Conservation (phyloP, 1,139 yeast genomes). For the Scheffersomyces insectosa region DNA sequence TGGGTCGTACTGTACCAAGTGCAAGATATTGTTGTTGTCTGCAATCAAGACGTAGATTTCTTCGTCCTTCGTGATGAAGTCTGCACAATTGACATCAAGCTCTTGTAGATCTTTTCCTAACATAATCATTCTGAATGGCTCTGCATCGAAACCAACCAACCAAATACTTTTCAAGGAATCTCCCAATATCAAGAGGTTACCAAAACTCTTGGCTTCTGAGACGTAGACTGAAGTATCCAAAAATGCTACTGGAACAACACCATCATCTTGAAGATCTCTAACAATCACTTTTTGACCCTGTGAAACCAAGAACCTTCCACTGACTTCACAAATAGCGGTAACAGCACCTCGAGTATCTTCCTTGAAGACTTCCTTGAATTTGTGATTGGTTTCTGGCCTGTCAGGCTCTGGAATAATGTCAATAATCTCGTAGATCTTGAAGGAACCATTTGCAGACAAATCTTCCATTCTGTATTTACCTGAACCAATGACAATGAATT, state of each 20-base stretch:
- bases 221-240: conserved; percentile 81
- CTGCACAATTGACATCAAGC: conserved; percentile 65
- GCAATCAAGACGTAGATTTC: conserved; percentile 68
- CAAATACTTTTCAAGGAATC: conserved; percentile 81
- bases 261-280: conserved; percentile 81
- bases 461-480: conserved; percentile 82
- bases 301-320: conserved; percentile 80
- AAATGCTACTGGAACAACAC: conserved; percentile 91
- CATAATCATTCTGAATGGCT: conserved; percentile 83
- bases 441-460: conserved; percentile 76
- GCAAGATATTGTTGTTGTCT: conserved; percentile 70
- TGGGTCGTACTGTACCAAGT: conserved; percentile 84
- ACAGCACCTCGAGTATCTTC: conserved; percentile 88
- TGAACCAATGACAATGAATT: conserved; percentile 76
- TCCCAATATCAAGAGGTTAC: conserved; percentile 75
- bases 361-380: conserved; percentile 70
- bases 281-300: conserved; percentile 89
- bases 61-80: conserved; percentile 71
- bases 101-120: conserved; percentile 73
- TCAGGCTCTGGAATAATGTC: conserved; percentile 92
- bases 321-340: conserved; percentile 72
- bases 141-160: conserved; percentile 90
- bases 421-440: conserved; percentile 72
- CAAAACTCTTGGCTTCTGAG: conserved; percentile 78
- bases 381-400: conserved; percentile 78